These are phyloP conservation scores for Gryganskiella cystojenkinii DNA, from an alignment of 192 early-diverging fungal species.

Conservation along the genomic window DNA sequence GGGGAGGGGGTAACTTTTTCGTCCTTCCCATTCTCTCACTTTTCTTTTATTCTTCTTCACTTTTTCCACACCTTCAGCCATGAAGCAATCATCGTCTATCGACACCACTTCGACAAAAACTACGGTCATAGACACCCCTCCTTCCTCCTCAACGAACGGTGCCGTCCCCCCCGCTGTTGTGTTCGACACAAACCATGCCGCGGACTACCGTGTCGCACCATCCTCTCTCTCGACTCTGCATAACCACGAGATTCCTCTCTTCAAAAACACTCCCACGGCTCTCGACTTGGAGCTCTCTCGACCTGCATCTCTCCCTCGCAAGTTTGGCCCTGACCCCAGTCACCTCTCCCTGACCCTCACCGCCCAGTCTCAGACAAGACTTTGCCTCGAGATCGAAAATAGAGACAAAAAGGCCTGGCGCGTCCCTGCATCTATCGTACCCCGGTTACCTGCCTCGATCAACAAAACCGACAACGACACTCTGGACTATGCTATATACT, in stretches of 20 bases:
- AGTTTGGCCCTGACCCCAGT: constrained; percentile 15
- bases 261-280: background rate
- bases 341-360: constrained; percentile 1
- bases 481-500: constrained; percentile 13
- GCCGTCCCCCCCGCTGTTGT: no score
- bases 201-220: no score
- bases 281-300: constrained; percentile 8
- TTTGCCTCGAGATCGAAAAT: constrained; percentile 26
- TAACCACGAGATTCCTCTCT: background rate
- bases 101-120: no score
- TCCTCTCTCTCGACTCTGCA: no score
- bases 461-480: background rate
- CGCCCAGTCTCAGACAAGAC: constrained; percentile 8
- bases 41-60: background rate
- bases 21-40: background rate
- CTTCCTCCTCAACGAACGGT: no score
- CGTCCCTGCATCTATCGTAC: constrained; percentile 12
- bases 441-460: constrained; percentile 7
- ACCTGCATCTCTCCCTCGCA: constrained; percentile 1
- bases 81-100: no score
- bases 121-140: no score
- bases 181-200: background rate
- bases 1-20: no score
- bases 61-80: background rate
- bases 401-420: constrained; percentile 6